Conservation (phyloP, 2,329 filamentous ascomycete genomes). For the Ascochyta rabiei region DNA sequence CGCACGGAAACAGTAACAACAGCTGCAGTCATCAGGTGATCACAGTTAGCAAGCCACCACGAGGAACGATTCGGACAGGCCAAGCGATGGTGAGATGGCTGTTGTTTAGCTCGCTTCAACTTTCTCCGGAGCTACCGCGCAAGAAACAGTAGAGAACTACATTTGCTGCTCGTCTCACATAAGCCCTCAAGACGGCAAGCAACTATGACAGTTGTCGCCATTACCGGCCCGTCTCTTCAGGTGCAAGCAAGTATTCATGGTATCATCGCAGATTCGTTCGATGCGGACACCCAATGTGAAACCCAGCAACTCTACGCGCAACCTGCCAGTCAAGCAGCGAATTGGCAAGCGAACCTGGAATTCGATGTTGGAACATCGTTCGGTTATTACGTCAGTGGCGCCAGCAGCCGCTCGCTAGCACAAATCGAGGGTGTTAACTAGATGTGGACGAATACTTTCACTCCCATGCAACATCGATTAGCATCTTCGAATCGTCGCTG, state of each 20-base stretch:
- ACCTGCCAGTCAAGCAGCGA: neutral
- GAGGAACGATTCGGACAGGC: neutral
- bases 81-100: neutral
- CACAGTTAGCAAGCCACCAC: neutral
- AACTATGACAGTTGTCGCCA: neutral
- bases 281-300: neutral
- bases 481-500: neutral
- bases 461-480: neutral
- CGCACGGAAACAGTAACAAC: neutral
- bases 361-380: constrained; percentile 14
- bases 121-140: constrained; percentile 3
- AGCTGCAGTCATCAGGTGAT: constrained; percentile 4
- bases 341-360: constrained; percentile 3
- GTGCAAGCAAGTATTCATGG: neutral
- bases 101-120: constrained; percentile 3
- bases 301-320: neutral
- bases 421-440: constrained; percentile 3
- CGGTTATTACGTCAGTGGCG: constrained; percentile 19
- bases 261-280: neutral
- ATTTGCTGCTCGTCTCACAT: neutral
- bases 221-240: neutral
- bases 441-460: neutral
- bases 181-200: neutral
- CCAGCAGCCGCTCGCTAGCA: neutral
- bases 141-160: neutral